phyloP scores from a whole-genome alignment of 179 eudicot genomes.

The Silene coronaria region DNA sequence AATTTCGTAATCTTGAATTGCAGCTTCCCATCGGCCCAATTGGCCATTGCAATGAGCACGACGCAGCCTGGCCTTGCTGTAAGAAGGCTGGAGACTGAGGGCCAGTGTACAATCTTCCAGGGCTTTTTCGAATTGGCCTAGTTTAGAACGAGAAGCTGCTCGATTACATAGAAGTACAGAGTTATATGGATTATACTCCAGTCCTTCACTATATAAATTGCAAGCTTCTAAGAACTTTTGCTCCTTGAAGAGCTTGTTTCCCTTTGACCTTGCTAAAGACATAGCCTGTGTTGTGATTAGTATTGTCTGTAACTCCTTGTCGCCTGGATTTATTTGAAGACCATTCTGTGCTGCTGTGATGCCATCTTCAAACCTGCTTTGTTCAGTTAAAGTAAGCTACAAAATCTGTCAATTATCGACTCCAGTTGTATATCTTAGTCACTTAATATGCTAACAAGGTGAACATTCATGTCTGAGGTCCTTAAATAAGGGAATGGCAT shows the following conservation, averaged over 20 bases:
- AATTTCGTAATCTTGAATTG: constrained; percentile 53
- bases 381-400: no score
- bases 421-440: no score
- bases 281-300: constrained; percentile 32
- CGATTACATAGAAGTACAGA: constrained; percentile 56
- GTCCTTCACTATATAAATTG: constrained; percentile 46
- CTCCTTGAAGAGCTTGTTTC: constrained; percentile 50
- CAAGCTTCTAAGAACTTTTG: constrained; percentile 44
- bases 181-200: constrained; percentile 52
- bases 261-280: constrained; percentile 44
- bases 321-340: constrained; percentile 27
- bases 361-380: constrained; percentile 61
- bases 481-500: no score
- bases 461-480: no score
- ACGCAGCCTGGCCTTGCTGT: constrained; percentile 60
- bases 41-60: constrained; percentile 56
- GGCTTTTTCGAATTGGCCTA: constrained; percentile 57
- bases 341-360: constrained; percentile 38
- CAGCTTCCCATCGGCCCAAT: constrained; percentile 59
- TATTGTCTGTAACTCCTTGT: constrained; percentile 24
- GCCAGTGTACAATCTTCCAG: constrained; percentile 56
- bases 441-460: no score
- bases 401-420: no score
- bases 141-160: constrained; percentile 58
- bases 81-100: constrained; percentile 49